Percentiles rank a stretch among this genome's conserved stretches.
Evolutionary conservation across 345 rosid genomes (phyloP).

Genomic region (Eucalyptus cloeziana): DNA sequence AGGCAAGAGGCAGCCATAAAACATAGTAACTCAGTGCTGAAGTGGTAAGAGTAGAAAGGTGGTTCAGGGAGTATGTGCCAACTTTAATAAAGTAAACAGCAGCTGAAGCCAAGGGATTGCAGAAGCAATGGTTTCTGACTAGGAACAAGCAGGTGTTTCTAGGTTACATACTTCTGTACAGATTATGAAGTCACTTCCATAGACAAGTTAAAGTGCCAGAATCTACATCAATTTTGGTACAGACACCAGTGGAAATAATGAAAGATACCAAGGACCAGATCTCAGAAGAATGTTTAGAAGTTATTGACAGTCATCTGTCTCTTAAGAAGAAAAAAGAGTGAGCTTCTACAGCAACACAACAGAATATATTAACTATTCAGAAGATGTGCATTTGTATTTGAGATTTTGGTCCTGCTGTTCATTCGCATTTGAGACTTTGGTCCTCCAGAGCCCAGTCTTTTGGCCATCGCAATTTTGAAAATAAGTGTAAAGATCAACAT

Average conservation of each 20-base stretch:
- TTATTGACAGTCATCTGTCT: neutral
- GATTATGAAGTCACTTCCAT: neutral
- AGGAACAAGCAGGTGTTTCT: neutral
- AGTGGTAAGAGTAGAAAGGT: neutral
- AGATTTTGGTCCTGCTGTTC: neutral
- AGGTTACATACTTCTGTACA: neutral
- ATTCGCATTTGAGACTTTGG: neutral
- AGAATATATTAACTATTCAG: neutral
- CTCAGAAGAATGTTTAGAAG: neutral
- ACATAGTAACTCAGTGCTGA: neutral
- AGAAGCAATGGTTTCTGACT: neutral
- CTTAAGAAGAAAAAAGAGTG: neutral
- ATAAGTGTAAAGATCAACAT: neutral
- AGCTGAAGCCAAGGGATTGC: neutral
- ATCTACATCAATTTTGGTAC: neutral
- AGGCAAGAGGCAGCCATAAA: neutral
- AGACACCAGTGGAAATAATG: neutral
- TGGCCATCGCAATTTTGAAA: neutral
- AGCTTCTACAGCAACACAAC: neutral
- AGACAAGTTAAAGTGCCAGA: neutral
- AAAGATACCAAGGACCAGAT: neutral
- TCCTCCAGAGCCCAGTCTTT: neutral
- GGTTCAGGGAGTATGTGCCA: neutral
- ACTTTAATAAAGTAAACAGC: neutral
- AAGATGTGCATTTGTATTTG: neutral